Evolutionary conservation across 208 protist species (phyloP), one percentile per base, ranked within the genome.

Genomic region (Leishmania tarentolae): DNA sequence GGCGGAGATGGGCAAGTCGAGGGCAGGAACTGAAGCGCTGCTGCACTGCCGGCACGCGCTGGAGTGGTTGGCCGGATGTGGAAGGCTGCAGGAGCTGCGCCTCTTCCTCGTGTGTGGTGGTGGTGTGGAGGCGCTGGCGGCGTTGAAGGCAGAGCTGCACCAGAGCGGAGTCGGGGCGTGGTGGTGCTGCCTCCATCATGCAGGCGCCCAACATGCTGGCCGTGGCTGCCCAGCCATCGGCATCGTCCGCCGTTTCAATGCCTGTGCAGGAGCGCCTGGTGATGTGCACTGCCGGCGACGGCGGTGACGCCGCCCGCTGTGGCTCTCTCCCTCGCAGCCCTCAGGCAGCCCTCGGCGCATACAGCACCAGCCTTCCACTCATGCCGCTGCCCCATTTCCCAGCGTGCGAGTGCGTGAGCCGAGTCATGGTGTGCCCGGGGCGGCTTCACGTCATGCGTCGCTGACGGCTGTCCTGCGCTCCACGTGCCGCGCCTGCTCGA

Each of bases 41-140:
- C 31, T 21, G n/a, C 65, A 37, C 31, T 70, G 65, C 13, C 65
- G 31, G 37, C 8, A 46, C 65, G 65, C 37, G 37, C 61, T 82
- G 79, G 79, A 57, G 79, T 82, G 79, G 72, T 37, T 82, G 46
- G 46, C 37, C 4, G 59, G 37, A 2, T 82, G n/a, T n/a, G n/a
- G n/a, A n/a, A n/a, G n/a, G n/a, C n/a, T n/a, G 79, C n/a, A 73
- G 9, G 71, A 77, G 59, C 50, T 82, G 35, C 79, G 72, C 11
- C 79, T 82, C 24, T 70, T 57, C 47, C 78, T 82, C 72, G 40
- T 70, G 59, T 40, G 65, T 13, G 65, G 65, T 37, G 0, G 17
- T 37, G n/a, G n/a, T n/a, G n/a, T n/a, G n/a, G n/a, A n/a, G n/a
- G n/a, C n/a, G n/a, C n/a, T n/a, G n/a, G n/a, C n/a, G n/a, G n/a